Evolutionary conservation across 140 eudicot genomes (phyloP).

Genomic region (Erigeron philadelphicus): DNA sequence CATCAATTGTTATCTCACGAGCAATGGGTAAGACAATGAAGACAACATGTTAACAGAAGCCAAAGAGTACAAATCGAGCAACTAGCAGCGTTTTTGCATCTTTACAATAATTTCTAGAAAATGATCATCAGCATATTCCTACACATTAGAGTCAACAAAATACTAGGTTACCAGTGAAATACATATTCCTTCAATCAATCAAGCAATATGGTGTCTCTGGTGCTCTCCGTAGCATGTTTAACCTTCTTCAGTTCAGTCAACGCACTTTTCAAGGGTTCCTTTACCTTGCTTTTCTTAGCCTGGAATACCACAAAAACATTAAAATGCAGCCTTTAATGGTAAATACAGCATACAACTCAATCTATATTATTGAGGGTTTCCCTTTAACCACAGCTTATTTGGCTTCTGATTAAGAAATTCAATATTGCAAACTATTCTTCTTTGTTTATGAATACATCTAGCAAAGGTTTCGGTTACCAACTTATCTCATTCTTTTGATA

Average conservation of each 20-base stretch:
- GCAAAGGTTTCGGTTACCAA: not conserved
- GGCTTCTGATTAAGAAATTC: too few relatives aligned
- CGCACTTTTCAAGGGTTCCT: slow-evolving; percentile 48
- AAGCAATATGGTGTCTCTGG: slow-evolving; percentile 22
- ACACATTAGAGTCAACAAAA: slow-evolving; percentile 5
- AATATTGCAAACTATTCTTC: too few relatives aligned
- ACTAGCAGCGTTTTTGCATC: slow-evolving; percentile 6
- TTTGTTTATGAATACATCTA: not conserved
- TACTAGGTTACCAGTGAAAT: slow-evolving; percentile 13
- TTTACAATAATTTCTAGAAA: slow-evolving; percentile 26
- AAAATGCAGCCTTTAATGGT: not conserved
- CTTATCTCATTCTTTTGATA: not conserved
- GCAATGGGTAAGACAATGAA: slow-evolving; percentile 12
- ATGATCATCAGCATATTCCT: slow-evolving; percentile 13
- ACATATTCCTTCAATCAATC: slow-evolving; percentile 23
- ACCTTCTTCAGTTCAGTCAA: slow-evolving; percentile 52
- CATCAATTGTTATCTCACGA: slow-evolving; percentile 17
- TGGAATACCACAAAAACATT: slow-evolving; percentile 23
- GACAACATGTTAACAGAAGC: not conserved
- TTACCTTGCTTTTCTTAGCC: slow-evolving; percentile 53
- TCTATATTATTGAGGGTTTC: not conserved
- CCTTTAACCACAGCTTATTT: too few relatives aligned
- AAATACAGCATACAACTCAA: not conserved
- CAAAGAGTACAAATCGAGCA: slow-evolving; percentile 17
- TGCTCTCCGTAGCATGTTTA: slow-evolving; percentile 25